Evolutionary conservation across 2,329 filamentous ascomycete species (phyloP), one percentile per base, ranked within the genome.

Genomic region (Endothia cerciana): DNA sequence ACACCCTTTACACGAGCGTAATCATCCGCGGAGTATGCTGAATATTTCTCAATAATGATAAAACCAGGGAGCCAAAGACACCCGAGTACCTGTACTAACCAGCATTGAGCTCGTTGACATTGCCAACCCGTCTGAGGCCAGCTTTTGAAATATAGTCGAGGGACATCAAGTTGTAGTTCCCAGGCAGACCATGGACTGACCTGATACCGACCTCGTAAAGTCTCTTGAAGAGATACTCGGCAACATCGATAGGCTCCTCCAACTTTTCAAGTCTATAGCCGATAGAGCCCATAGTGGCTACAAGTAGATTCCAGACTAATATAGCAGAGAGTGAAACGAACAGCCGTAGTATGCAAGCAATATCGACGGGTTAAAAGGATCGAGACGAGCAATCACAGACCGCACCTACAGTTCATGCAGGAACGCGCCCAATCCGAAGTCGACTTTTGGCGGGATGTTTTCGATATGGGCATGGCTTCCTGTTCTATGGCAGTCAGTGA

Each of bases 11-110:
- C 84, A 69, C 91, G 85, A 64, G 90, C 90, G 74, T 93, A 93
- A 30, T 91, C 91, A 78, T 93, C 91, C n/a, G 91, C 89, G 36
- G 91, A 90, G 72, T 93, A 93, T 22, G 88, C 89, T 86, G 73
- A 33, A 56, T 30, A 40, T 33, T 60, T 45, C 45, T 49, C 58
- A 66, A 72, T 65, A 67, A 70, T 70, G 49, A 62, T n/a, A 17
- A 10, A 13, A 5, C 6, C 2, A 25, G 15, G 15, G 2, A 4
- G 25, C 3, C 2, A 25, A n/a, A 40, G 28, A 36, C 11, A 25
- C n/a, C 33, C 5, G 33, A 47, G 28, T 19, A 36, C 15, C 51
- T 22, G 45, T 41, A 74, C 81, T 76, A 72, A 87, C 88, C 87
- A 56, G 89, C 89, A 74, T 92, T 92, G 66, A 92, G 83, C 75